Conservation (phyloP, 164 flowering plant species). For the Brasenia schreberi region DNA sequence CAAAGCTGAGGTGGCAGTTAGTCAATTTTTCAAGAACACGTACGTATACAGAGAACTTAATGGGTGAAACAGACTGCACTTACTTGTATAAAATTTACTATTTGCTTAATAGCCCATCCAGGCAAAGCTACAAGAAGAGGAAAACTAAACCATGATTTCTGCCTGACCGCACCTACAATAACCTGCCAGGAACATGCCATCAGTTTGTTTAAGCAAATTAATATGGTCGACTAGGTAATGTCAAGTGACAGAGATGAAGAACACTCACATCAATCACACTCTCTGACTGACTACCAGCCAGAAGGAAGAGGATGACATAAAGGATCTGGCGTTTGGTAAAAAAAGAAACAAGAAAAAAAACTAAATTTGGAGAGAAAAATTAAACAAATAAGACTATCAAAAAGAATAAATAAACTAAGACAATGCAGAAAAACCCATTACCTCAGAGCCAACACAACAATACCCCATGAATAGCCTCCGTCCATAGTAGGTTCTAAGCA, state of each 20-base stretch:
- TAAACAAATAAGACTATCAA: neutral
- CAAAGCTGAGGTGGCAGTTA: neutral
- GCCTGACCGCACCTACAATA: slow-evolving; percentile 15
- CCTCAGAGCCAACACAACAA: slow-evolving; percentile 95
- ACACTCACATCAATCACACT: slow-evolving; percentile 45
- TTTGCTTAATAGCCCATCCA: slow-evolving; percentile 81
- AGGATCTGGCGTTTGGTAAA: slow-evolving; percentile 43
- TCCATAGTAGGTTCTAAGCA: slow-evolving; percentile 74
- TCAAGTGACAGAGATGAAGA: neutral
- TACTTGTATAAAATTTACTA: slow-evolving; percentile 68
- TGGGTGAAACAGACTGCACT: slow-evolving; percentile 5
- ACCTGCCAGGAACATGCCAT: slow-evolving; percentile 22
- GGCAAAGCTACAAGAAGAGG: slow-evolving; percentile 28
- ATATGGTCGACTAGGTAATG: neutral
- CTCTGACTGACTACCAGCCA: slow-evolving; percentile 36
- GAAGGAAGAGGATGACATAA: slow-evolving; percentile 63
- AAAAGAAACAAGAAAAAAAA: too few relatives aligned
- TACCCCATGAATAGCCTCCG: slow-evolving; percentile 79
- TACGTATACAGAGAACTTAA: neutral
- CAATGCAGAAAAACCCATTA: slow-evolving; percentile 7
- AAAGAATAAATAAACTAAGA: neutral
- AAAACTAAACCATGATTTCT: slow-evolving; percentile 16
- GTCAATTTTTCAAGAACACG: neutral
- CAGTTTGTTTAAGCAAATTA: slow-evolving; percentile 4
- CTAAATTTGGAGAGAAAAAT: neutral